These are phyloP conservation scores for Croton setiger DNA, from an alignment of 441 rosid species.

Conservation along the genomic window DNA sequence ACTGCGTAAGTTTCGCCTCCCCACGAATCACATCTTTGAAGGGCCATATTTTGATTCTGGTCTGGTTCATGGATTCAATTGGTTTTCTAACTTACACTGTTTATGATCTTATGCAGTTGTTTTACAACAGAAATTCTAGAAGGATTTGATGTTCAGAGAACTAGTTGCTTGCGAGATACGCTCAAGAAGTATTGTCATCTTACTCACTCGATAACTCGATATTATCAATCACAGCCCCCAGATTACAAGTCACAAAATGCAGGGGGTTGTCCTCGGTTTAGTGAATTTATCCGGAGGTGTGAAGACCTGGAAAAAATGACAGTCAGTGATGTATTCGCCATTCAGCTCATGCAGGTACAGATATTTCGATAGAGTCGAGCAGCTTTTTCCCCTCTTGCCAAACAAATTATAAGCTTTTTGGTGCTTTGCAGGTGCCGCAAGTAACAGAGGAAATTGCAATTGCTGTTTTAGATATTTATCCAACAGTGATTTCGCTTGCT, in stretches of 20 bases:
- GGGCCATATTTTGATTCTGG: neutral
- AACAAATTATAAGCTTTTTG: neutral
- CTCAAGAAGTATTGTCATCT: conserved; percentile 74
- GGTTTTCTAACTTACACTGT: conserved; percentile 12
- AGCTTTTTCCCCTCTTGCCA: neutral
- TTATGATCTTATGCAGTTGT: conserved; percentile 51
- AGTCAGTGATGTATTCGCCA: conserved; percentile 82
- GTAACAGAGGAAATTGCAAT: conserved; percentile 83
- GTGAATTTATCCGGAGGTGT: conserved; percentile 64
- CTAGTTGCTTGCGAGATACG: conserved; percentile 66
- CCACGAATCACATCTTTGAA: conserved; percentile 8
- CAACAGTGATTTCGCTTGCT: conserved; percentile 79
- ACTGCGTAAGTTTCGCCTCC: conserved; percentile 88
- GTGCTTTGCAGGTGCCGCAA: conserved; percentile 60
- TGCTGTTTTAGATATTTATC: conserved; percentile 71
- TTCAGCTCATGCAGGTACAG: conserved; percentile 93
- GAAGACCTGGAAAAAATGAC: conserved; percentile 81
- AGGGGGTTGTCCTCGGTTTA: conserved; percentile 49
- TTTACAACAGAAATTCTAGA: conserved; percentile 93
- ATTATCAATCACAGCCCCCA: conserved; percentile 39
- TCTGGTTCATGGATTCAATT: no score
- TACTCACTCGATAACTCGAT: conserved; percentile 64
- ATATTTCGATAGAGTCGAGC: conserved; percentile 3
- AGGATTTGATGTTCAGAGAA: conserved; percentile 88
- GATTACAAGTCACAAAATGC: conserved; percentile 32